Conservation (phyloP, 1,139 yeast species). For the Hyphopichia wangnamkhiaoensis region DNA sequence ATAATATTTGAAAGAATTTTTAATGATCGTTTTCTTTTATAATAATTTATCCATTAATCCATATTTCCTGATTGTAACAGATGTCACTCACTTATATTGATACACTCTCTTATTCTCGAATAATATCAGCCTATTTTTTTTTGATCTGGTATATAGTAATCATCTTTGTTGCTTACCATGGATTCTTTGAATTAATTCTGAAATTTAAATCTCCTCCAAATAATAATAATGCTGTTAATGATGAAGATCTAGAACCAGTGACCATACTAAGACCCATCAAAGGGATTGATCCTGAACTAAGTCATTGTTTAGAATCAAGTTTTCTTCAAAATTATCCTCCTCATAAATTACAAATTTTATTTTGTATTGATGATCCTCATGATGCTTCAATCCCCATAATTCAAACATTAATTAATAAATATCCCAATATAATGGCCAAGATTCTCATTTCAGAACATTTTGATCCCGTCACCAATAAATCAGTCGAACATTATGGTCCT, state of each 20-base stretch:
- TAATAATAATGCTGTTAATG: constrained; percentile 10
- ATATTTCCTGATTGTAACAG: too few species aligned
- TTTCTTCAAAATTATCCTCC: constrained; percentile 68
- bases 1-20: too few species aligned
- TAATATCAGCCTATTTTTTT: constrained; percentile 16
- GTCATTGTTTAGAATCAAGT: constrained; percentile 65
- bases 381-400: constrained; percentile 72
- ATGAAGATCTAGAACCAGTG: constrained; percentile 56
- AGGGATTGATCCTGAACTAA: constrained; percentile 79
- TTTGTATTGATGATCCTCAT: constrained; percentile 65
- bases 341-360: constrained; percentile 62
- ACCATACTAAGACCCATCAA: constrained; percentile 81
- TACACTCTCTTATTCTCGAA: constrained; percentile 5
- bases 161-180: constrained; percentile 42
- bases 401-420: constrained; percentile 46
- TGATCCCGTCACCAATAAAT: constrained; percentile 20
- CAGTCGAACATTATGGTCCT: constrained; percentile 66
- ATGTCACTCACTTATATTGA: background rate
- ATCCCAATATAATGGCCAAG: constrained; percentile 61
- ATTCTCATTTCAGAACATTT: constrained; percentile 51
- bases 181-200: constrained; percentile 46
- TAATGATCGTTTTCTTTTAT: too few species aligned
- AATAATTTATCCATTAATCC: too few species aligned
- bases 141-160: constrained; percentile 49
- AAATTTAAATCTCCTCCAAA: constrained; percentile 34